Evolutionary conservation across 306 rosid genomes (phyloP), one percentile per base, ranked within the genome.

Genomic region (Cucurbita ficifolia): DNA sequence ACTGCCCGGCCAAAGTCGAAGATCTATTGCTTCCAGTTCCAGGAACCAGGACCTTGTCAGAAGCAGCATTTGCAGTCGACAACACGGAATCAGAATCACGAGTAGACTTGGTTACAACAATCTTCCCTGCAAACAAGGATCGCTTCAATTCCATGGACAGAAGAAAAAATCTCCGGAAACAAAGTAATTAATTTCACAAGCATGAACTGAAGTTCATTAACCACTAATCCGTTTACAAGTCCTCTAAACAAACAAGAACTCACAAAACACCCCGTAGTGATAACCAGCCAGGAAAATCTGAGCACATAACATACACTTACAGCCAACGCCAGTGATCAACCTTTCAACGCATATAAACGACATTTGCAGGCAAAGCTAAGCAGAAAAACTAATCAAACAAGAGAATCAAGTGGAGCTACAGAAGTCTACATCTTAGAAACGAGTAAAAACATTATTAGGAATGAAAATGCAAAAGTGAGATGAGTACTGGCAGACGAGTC

Each of bases 11-110:
- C 81, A 75, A 74, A 75, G 88, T 57, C 70, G 82, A 65, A 79
- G 96, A 65, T 39, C 59, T 62, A 78, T 84, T 87, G 77, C 78
- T 88, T 65, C 77, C 83, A 73, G 80, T 83, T 49, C 84, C 92
- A 72, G 97, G 96, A 80, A 83, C 84, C 60, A 88, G 88, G 38
- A 87, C 80, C 79, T 91, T 87, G 74, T 88, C 85, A 22, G 96
- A 88, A 46, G 89, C 88, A 71, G 97, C 79, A 36, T 85, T 82
- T 2, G 70, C 76, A 72, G 88, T 80, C 60, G 97, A 87, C 39
- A 79, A 60, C 16, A 70, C 74, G 53, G 87, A 79, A 70, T 89
- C 90, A 75, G 99, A 89, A 80, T 89, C 92, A 42, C 49, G 82
- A 33, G 87, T 82, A 75, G 83, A 64, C 70, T 86, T 95, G 77